Conservation (phyloP, 2,329 filamentous ascomycete species). For the Calonectria leucothoes region DNA sequence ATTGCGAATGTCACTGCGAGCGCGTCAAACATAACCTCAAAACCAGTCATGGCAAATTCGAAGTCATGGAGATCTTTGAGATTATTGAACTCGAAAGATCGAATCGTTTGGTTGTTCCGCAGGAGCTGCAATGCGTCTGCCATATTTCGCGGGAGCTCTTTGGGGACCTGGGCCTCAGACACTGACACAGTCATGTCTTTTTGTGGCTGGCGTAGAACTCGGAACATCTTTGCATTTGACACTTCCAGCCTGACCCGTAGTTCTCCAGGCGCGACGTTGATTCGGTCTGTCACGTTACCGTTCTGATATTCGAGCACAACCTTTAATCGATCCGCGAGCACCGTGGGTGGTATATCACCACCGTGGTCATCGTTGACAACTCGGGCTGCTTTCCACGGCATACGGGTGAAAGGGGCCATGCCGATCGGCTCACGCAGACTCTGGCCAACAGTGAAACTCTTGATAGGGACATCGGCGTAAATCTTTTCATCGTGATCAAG, state of each 20-base stretch:
- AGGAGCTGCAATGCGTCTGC: constrained; percentile 72
- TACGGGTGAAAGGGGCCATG: constrained; percentile 60
- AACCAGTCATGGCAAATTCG: constrained; percentile 83
- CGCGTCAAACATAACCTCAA: constrained; percentile 79
- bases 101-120: constrained; percentile 71
- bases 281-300: constrained; percentile 83
- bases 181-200: constrained; percentile 82
- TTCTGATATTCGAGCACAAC: constrained; percentile 81
- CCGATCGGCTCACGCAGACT: constrained; percentile 62
- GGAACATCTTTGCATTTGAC: constrained; percentile 69
- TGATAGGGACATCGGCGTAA: constrained; percentile 75
- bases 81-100: constrained; percentile 76
- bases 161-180: constrained; percentile 72
- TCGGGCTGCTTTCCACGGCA: constrained; percentile 74
- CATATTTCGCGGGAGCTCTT: constrained; percentile 72
- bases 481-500: constrained; percentile 75
- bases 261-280: constrained; percentile 85
- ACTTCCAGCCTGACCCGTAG: constrained; percentile 75
- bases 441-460: constrained; percentile 71
- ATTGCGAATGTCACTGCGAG: constrained; percentile 82
- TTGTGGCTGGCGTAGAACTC: constrained; percentile 78
- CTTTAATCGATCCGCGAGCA: constrained; percentile 81
- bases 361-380: constrained; percentile 80
- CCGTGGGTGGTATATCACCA: constrained; percentile 70
- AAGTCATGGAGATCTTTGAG: constrained; percentile 81